Conservation (phyloP, 306 rosid genomes). For the Arachis stenosperma region DNA sequence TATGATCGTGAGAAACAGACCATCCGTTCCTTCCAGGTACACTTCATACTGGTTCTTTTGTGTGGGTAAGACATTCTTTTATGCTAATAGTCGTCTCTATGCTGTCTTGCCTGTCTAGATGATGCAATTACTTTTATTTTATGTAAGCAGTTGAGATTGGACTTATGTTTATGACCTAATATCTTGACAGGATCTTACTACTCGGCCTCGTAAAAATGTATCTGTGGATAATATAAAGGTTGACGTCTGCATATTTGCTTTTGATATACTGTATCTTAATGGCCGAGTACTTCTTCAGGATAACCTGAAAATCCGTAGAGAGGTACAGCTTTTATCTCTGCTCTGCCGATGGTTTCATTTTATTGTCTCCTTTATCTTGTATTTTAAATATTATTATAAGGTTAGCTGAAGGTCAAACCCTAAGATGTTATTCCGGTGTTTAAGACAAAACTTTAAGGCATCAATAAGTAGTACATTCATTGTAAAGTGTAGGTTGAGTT, state of each 20-base stretch:
- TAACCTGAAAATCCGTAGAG: constrained; percentile 77
- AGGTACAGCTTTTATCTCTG: constrained; percentile 56
- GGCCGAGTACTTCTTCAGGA: constrained; percentile 80
- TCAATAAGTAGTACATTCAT: background rate
- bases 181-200: constrained; percentile 75
- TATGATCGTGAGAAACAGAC: constrained; percentile 66
- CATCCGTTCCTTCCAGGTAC: constrained; percentile 91
- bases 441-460: constrained; percentile 2
- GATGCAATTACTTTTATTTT: constrained; percentile 27
- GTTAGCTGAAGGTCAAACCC: constrained; percentile 15
- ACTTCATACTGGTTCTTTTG: constrained; percentile 21
- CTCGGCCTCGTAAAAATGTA: constrained; percentile 96
- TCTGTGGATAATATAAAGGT: constrained; percentile 68
- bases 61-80: constrained; percentile 3
- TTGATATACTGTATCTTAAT: constrained; percentile 83
- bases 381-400: constrained; percentile 12
- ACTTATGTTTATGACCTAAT: constrained; percentile 39
- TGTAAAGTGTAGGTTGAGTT: background rate
- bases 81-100: background rate
- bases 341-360: constrained; percentile 29
- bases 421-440: constrained; percentile 17
- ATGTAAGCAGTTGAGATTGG: constrained; percentile 18
- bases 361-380: constrained; percentile 6
- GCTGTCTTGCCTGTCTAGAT: constrained; percentile 7
- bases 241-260: constrained; percentile 82